Base-by-base conservation (phyloP, 768 basidiomycete species). In the Lyophyllum shimeji region DNA sequence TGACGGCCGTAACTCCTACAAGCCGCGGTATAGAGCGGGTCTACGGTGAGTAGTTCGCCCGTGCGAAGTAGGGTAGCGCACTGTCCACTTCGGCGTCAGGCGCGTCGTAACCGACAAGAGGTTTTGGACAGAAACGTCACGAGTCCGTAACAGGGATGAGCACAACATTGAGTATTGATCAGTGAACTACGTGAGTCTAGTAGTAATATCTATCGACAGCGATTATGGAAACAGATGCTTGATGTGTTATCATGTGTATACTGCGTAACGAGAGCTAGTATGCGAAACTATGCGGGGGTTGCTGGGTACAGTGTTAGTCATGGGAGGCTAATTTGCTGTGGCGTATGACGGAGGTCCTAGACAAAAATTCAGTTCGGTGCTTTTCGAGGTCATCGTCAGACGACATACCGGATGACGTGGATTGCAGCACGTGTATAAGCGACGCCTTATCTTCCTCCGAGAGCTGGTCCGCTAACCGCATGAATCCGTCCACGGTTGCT, bases 381-480 rank as follows among this genome's bases (percentile, higher is more conserved):
- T 37, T 13, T 21, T 12, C 23, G 7, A 20, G 31, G 17, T 34
- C 46, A 18, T 24, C 44, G 56, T 18, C 39, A 21, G 24, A 49
- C 15, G 25, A 77, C 81, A 46, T 65, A 89, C 88, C 86, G 68
- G 82, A 76, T 49, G 76, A 67, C 7, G 79, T 64, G 62, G 72
- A 83, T 66, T 88, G 87, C 49, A 93, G 78, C 37, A 82, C 82
- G 40, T 72, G 69, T 34, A 86, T 77, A 58, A 95, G 65, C 0
- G 79, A 71, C 11, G 79, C 72, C 69, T 82, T 85, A 61, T 94
- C 92, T 23, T 93, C 93, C 21, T 83, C 81, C 0, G 83, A 81
- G 56, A 95, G 78, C 34, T 78, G 79, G 55, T 91, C 86, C n/a
- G 86, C 82, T 11, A 94, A 74, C 47, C 86, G 85, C 48, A 84